These are phyloP conservation scores for Mycena kentingensis DNA, from an alignment of 768 basidiomycete genomes.

Conservation along the genomic window DNA sequence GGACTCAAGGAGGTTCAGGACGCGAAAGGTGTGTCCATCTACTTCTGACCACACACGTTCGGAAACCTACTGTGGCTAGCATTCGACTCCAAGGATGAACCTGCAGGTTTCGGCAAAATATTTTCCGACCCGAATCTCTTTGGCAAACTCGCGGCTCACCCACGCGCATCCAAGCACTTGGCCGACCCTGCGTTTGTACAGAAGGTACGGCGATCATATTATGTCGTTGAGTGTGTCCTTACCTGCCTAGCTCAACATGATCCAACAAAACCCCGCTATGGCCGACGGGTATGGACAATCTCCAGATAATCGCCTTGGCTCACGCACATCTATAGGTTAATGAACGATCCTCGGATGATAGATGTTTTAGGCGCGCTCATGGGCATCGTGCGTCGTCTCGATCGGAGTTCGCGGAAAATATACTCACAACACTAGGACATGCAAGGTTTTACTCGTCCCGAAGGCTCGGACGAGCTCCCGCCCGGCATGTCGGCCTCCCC, in stretches of 20 bases:
- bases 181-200: constrained; percentile 82
- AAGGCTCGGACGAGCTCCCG: constrained; percentile 81
- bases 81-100: constrained; percentile 48
- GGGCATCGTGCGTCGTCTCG: too few species aligned
- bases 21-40: constrained; percentile 64
- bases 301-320: too few species aligned
- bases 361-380: constrained; percentile 90
- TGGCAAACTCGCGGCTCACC: constrained; percentile 83
- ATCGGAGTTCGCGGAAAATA: too few species aligned
- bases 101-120: constrained; percentile 65
- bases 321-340: constrained; percentile 40
- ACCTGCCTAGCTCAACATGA: constrained; percentile 53
- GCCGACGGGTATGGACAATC: constrained; percentile 52
- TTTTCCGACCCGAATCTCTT: constrained; percentile 85
- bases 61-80: constrained; percentile 25
- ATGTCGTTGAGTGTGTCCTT: constrained; percentile 5
- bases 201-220: constrained; percentile 44
- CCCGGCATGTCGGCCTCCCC: constrained; percentile 49
- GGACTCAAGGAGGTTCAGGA: constrained; percentile 88
- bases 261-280: constrained; percentile 69
- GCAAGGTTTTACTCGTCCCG: constrained; percentile 80
- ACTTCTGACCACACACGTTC: background rate
- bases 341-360: constrained; percentile 90
- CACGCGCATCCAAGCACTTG: constrained; percentile 81
- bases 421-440: too few species aligned